Conservation (phyloP, 2,329 filamentous ascomycete species). For the Xylaria sp. region DNA sequence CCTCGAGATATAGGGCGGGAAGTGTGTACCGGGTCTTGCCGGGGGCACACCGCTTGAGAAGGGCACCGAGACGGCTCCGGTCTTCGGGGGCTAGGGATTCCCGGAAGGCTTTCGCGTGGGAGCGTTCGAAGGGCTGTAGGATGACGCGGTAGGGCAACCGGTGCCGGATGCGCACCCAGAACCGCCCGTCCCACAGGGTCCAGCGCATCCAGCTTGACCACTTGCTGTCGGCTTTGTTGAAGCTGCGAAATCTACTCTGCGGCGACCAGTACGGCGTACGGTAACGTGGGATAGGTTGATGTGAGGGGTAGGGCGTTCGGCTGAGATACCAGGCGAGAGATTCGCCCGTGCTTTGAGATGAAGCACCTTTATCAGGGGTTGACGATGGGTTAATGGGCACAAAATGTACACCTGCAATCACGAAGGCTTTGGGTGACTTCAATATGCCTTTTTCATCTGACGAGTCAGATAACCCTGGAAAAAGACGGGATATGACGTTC, state of each 20-base stretch:
- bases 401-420: conserved; percentile 61
- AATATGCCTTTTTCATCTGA: conserved; percentile 20
- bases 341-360: not conserved
- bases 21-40: conserved; percentile 67
- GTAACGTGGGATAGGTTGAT: conserved; percentile 49
- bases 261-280: conserved; percentile 36
- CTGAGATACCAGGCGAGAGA: conserved; percentile 57
- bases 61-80: conserved; percentile 53
- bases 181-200: conserved; percentile 69
- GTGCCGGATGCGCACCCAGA: conserved; percentile 65
- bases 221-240: conserved; percentile 17
- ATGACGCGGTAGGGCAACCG: conserved; percentile 56
- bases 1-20: conserved; percentile 63
- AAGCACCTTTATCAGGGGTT: not conserved
- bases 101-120: conserved; percentile 61
- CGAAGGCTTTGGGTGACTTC: conserved; percentile 58
- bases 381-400: conserved; percentile 50
- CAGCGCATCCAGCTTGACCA: conserved; percentile 51
- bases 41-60: conserved; percentile 63
- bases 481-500: conserved; percentile 59
- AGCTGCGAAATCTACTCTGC: conserved; percentile 26
- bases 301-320: conserved; percentile 59
- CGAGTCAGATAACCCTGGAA: conserved; percentile 56
- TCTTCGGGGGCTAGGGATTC: conserved; percentile 53
- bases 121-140: conserved; percentile 59